Evolutionary conservation across 345 rosid species (phyloP).

Genomic region (Lumnitzera racemosa): DNA sequence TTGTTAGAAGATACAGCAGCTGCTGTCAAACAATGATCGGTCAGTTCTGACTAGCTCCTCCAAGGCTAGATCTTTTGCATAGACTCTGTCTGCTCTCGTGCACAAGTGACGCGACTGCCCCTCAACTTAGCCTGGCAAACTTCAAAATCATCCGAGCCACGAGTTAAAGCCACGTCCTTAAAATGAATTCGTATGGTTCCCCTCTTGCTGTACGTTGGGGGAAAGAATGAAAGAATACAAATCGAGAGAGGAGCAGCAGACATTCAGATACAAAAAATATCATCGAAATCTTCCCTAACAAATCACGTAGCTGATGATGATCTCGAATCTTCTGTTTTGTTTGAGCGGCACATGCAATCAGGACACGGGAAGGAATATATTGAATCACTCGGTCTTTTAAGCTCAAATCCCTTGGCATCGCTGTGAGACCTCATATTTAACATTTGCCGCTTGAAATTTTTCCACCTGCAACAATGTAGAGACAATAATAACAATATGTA

Average conservation of each 20-base stretch:
- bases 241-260: conserved; percentile 1
- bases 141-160: conserved; percentile 18
- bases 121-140: conserved; percentile 15
- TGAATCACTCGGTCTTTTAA: conserved; percentile 82
- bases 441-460: conserved; percentile 86
- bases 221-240: conserved; percentile 42
- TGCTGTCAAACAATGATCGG: conserved; percentile 24
- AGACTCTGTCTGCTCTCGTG: conserved; percentile 20
- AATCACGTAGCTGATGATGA: conserved; percentile 32
- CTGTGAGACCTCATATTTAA: conserved; percentile 85
- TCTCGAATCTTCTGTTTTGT: conserved; percentile 50
- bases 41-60: conserved; percentile 18
- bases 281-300: conserved; percentile 9
- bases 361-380: conserved; percentile 93
- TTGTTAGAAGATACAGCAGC: conserved; percentile 46
- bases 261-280: not conserved
- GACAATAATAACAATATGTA: not conserved
- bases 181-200: conserved; percentile 18
- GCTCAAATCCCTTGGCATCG: conserved; percentile 87
- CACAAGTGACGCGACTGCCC: conserved; percentile 25
- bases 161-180: conserved; percentile 21
- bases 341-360: conserved; percentile 84
- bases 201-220: conserved; percentile 24
- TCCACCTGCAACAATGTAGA: conserved; percentile 51
- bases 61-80: conserved; percentile 5